phyloP scores from a whole-genome alignment of 2,329 filamentous ascomycete genomes.

The Colletotrichum liaoningense region DNA sequence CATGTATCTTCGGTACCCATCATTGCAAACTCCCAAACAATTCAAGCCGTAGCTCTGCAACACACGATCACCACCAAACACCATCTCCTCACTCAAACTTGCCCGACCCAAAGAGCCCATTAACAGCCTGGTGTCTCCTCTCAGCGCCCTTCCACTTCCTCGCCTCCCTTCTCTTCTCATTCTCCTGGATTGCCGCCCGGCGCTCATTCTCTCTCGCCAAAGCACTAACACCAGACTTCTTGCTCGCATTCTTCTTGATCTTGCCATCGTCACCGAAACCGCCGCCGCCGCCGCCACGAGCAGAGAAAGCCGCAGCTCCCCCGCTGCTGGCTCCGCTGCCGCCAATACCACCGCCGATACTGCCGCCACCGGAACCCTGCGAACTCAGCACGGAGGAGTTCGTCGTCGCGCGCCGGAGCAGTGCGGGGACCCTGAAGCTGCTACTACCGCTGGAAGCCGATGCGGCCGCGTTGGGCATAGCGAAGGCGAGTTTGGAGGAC shows the following conservation, averaged over 20 bases:
- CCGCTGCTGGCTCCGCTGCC: slow-evolving; percentile 22
- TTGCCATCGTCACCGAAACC: slow-evolving; percentile 60
- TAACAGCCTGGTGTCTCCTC: slow-evolving; percentile 66
- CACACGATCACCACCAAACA: not conserved
- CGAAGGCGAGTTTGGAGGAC: slow-evolving; percentile 67
- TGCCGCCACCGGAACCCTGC: slow-evolving; percentile 22
- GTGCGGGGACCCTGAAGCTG: slow-evolving; percentile 74
- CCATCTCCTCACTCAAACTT: slow-evolving; percentile 57
- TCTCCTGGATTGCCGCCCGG: slow-evolving; percentile 64
- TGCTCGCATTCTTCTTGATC: slow-evolving; percentile 70
- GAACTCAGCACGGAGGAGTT: slow-evolving; percentile 64
- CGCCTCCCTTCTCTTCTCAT: slow-evolving; percentile 68
- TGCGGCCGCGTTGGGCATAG: slow-evolving; percentile 46
- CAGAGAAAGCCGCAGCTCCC: slow-evolving; percentile 8
- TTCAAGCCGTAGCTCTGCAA: not conserved
- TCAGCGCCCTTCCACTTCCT: slow-evolving; percentile 69
- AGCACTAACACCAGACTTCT: slow-evolving; percentile 70
- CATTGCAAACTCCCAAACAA: not conserved
- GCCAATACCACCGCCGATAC: not conserved
- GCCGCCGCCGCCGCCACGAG: slow-evolving; percentile 15
- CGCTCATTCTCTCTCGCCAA: slow-evolving; percentile 71
- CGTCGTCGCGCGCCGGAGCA: slow-evolving; percentile 80
- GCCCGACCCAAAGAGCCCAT: slow-evolving; percentile 68
- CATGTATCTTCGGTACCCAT: not conserved
- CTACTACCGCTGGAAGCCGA: slow-evolving; percentile 49